Base-by-base conservation (phyloP, 2,329 filamentous ascomycete genomes). In the Bipolaris cookei region DNA sequence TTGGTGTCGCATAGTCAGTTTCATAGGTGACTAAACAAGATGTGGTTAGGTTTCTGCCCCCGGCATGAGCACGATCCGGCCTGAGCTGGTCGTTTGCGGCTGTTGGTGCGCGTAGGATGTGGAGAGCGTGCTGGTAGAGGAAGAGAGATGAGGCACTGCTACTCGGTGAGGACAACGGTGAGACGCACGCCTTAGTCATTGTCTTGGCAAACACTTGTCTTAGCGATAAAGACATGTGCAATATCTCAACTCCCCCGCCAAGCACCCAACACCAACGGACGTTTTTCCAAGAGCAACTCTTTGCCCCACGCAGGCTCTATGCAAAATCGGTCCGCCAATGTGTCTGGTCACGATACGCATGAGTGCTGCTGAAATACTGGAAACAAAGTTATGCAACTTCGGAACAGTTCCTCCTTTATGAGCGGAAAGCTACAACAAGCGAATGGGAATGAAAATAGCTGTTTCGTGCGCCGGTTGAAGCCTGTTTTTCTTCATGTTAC, bases 1-100 rank as follows among this genome's bases (percentile, higher is more conserved):
- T 66, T 72, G 54, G 66, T 67, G 72, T 65, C 62, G 64, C 71
- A 73, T 61, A 51, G 53, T 45, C 42, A 34, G 73, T 76, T 75
- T 76, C 73, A 74, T 25, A 47, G 38, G 46, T 42, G 43, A 38
- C 51, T 53, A 52, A 63, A 56, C 59, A 50, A 57, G 44, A 63
- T 61, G 58, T 63, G 66, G 61, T 50, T 55, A 63, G 65, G 41
- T 59, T 59, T 58, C 44, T 56, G 56, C 45, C 32, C 44, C 55
- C 70, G 71, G 70, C 23, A 53, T 32, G 43, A 38, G 32, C 46
- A 44, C 41, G 16, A 62, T 65, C 71, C 70, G 70, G 62, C 58
- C 43, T 63, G 45, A 48, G 32, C 58, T 56, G 37, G 8, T 49
- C 41, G 25, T 43, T 63, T 54, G 50, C 51, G 53, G 58, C 56